Conservation (phyloP, 1,284 basidiomycete genomes). For the Testicularia cyperi region DNA sequence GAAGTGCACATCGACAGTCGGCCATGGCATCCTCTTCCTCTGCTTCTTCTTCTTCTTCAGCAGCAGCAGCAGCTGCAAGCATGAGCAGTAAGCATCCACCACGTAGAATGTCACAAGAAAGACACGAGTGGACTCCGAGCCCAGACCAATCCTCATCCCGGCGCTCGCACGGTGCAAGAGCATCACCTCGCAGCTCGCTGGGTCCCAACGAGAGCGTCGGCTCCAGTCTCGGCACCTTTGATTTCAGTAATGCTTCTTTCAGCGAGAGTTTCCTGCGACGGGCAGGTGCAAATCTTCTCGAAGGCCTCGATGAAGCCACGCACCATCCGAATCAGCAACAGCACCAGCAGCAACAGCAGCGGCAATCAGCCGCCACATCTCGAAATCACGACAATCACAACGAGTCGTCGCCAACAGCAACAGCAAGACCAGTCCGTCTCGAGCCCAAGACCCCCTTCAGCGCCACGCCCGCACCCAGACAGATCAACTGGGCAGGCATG, state of each 20-base stretch:
- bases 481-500: not conserved
- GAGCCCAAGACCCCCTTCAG: too few relatives aligned
- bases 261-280: conserved; percentile 49
- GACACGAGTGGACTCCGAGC: conserved; percentile 27
- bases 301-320: conserved; percentile 28
- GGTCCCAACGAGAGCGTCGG: conserved; percentile 22
- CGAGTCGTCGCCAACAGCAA: too few relatives aligned
- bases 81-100: too few relatives aligned
- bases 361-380: too few relatives aligned
- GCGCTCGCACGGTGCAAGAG: not conserved
- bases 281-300: conserved; percentile 45
- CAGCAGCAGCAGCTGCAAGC: too few relatives aligned
- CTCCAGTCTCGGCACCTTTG: conserved; percentile 26
- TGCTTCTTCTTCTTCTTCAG: not conserved
- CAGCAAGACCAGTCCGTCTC: too few relatives aligned
- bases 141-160: conserved; percentile 16
- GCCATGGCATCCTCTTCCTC: too few relatives aligned
- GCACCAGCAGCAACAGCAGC: too few relatives aligned
- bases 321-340: too few relatives aligned
- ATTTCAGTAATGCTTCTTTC: conserved; percentile 47
- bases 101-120: too few relatives aligned
- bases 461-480: not conserved
- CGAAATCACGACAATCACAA: too few relatives aligned
- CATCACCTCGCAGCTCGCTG: not conserved
- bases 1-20: too few relatives aligned